Conservation (phyloP, 2,329 filamentous ascomycete species). For the Trichoderma brevicompactum region DNA sequence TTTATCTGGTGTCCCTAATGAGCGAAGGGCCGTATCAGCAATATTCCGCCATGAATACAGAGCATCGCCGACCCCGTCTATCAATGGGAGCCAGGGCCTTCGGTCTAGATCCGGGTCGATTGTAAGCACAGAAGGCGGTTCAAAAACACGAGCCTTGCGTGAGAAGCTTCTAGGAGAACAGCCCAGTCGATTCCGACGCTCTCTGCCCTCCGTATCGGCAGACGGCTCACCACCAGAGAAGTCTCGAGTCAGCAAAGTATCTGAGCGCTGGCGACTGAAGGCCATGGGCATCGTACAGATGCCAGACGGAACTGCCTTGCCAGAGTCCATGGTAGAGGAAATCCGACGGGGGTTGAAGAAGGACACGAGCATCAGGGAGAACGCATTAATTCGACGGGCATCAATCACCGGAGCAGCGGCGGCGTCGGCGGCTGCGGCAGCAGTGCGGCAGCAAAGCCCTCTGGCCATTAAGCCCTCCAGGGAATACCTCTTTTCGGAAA, state of each 20-base stretch:
- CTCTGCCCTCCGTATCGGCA: constrained; percentile 43
- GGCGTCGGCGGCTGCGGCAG: background rate
- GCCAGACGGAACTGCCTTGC: constrained; percentile 58
- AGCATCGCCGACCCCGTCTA: constrained; percentile 30
- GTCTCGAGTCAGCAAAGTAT: constrained; percentile 44
- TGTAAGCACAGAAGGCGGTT: constrained; percentile 33
- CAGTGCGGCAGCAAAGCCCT: constrained; percentile 14
- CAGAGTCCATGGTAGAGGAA: constrained; percentile 55
- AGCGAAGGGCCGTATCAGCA: constrained; percentile 42
- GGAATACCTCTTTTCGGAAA: constrained; percentile 5
- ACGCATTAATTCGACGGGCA: constrained; percentile 36
- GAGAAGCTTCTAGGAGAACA: constrained; percentile 36
- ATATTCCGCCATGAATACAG: constrained; percentile 42
- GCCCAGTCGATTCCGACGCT: constrained; percentile 45
- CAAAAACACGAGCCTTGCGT: constrained; percentile 40
- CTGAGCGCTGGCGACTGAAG: constrained; percentile 53
- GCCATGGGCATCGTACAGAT: constrained; percentile 58
- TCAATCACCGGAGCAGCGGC: constrained; percentile 18
- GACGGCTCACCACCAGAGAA: constrained; percentile 37
- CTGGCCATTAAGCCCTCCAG: background rate
- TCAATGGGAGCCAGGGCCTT: constrained; percentile 31
- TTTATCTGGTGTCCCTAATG: constrained; percentile 47
- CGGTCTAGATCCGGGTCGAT: constrained; percentile 32
- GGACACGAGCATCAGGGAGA: constrained; percentile 37
- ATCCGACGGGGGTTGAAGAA: constrained; percentile 49